phyloP scores from a whole-genome alignment of 768 basidiomycete species.

The Russula lepida region DNA sequence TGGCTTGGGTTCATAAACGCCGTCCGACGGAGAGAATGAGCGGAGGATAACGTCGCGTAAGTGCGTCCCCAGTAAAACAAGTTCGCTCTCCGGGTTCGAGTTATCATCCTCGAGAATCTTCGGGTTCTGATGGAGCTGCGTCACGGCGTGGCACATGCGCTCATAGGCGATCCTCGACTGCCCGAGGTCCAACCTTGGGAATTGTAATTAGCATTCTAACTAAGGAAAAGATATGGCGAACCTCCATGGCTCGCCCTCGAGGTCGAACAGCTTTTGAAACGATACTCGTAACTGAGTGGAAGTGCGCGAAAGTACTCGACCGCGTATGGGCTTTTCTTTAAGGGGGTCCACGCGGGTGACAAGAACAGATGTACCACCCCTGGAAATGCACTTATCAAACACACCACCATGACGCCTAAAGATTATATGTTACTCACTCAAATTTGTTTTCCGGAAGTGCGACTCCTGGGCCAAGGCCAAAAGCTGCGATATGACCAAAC shows the following conservation, averaged over 20 bases:
- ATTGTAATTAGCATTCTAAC: not conserved
- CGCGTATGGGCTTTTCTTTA: slow-evolving; percentile 43
- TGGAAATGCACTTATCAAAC: slow-evolving; percentile 24
- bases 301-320: slow-evolving; percentile 44
- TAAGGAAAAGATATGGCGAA: slow-evolving; percentile 6
- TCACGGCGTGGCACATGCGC: slow-evolving; percentile 63
- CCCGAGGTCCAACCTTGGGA: slow-evolving; percentile 54
- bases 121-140: slow-evolving; percentile 48
- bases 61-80: slow-evolving; percentile 59
- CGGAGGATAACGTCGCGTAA: slow-evolving; percentile 64
- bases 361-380: slow-evolving; percentile 63
- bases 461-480: slow-evolving; percentile 54
- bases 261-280: slow-evolving; percentile 43
- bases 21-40: slow-evolving; percentile 34
- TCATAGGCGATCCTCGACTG: slow-evolving; percentile 55
- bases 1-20: slow-evolving; percentile 28
- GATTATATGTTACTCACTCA: slow-evolving; percentile 51
- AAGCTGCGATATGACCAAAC: slow-evolving; percentile 59
- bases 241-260: slow-evolving; percentile 44
- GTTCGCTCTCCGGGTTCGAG: slow-evolving; percentile 33
- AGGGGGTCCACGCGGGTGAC: slow-evolving; percentile 58
- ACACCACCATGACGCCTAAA: slow-evolving; percentile 1
- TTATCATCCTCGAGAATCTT: slow-evolving; percentile 30
- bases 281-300: slow-evolving; percentile 48
- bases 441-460: slow-evolving; percentile 59